phyloP scores from a whole-genome alignment of 495 filamentous ascomycete genomes.

The Cudoniella acicularis region DNA sequence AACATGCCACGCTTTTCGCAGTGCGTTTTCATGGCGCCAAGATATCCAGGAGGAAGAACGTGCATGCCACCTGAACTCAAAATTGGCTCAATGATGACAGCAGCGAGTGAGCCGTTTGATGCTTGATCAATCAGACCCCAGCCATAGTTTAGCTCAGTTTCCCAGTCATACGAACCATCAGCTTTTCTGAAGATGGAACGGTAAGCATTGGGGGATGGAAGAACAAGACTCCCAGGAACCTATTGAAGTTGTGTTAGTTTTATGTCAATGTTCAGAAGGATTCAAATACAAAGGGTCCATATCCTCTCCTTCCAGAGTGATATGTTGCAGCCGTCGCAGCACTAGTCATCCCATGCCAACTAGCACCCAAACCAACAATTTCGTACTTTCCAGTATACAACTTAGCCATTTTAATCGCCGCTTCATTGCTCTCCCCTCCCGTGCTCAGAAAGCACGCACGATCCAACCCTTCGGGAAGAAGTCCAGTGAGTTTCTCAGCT shows the following conservation, averaged over 20 bases:
- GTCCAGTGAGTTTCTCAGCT: conserved; percentile 35
- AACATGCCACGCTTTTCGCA: conserved; percentile 64
- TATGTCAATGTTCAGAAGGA: conserved; percentile 54
- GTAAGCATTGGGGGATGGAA: conserved; percentile 56
- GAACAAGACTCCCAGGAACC: conserved; percentile 55
- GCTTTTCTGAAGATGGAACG: conserved; percentile 39
- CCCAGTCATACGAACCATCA: conserved; percentile 42
- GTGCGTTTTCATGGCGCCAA: conserved; percentile 54
- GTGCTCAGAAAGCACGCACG: conserved; percentile 49
- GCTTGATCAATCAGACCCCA: conserved; percentile 65
- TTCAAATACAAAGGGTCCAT: conserved; percentile 55
- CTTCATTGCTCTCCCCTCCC: conserved; percentile 66
- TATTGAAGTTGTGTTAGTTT: conserved; percentile 57
- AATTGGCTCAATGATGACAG: conserved; percentile 72
- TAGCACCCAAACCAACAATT: conserved; percentile 48
- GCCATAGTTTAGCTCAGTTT: conserved; percentile 65
- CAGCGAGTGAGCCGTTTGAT: conserved; percentile 60
- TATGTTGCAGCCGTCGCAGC: conserved; percentile 43
- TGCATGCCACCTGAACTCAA: conserved; percentile 49
- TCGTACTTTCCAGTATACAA: conserved; percentile 54
- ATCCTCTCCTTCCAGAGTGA: conserved; percentile 40
- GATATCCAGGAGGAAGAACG: conserved; percentile 61
- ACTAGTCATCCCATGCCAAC: conserved; percentile 51
- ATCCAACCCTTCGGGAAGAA: conserved; percentile 37
- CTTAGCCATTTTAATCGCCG: conserved; percentile 62